Evolutionary conservation across 2,329 filamentous ascomycete genomes (phyloP), one percentile per base, ranked within the genome.

Genomic region (Cordyceps pruinosa): DNA sequence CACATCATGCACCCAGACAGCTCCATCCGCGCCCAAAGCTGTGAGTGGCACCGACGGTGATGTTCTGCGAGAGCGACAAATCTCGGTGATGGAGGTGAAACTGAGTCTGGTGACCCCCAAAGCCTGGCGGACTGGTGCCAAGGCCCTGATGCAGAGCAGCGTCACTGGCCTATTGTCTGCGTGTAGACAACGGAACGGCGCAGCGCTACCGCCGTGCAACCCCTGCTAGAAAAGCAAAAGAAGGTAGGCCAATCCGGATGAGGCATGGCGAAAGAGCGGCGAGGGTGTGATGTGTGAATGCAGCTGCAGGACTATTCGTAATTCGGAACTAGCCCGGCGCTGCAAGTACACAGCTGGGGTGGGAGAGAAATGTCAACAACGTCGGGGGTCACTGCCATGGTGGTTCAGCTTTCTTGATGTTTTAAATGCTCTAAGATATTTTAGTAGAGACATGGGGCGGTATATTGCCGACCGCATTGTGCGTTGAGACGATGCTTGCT

Each of bases 131-230:
- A 30, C 37, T 26, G 42, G 32, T 28, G 42, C 42, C 34, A 23
- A 28, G 45, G 17, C 30, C 17, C 32, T 15, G n/a, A 26, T 42
- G 30, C 26, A 10, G 9, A 42, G 13, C 25, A 56, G 53, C 44
- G 35, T 56, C 35, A 49, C 53, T 23, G 19, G 45, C 19, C 32
- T 26, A 32, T 48, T 48, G 32, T 23, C 44, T 56, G 45, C 53
- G 26, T 12, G 41, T 56, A 17, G 45, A 12, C 10, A 32, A 42
- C 17, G 44, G 32, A 26, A 46, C 13, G 41, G 30, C 21, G 21
- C 30, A 46, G 32, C 21, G 30, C 21, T 37, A 37, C 51, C 6
- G 21, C 30, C 17, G 41, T 37, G 39, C 19, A 53, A 54, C 25
- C 10, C 51, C 30, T 26, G 30, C 28, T 44, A 45, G 28, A 19